These are phyloP conservation scores for Raddia distichophylla DNA, from an alignment of 176 grass and related monocot genomes.

Conservation along the genomic window DNA sequence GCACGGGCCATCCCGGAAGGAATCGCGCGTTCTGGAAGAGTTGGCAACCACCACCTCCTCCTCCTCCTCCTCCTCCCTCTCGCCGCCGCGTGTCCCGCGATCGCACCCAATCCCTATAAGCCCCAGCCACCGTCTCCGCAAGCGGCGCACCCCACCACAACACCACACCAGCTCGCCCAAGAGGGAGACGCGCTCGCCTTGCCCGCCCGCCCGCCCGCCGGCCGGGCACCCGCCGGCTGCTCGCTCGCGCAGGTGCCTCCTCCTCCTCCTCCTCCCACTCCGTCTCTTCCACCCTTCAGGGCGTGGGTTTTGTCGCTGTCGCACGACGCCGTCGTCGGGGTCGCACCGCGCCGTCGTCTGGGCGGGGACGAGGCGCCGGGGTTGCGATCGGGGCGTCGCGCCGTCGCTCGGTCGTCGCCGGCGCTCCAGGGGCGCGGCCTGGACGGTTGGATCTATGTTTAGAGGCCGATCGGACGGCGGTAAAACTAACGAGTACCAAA, in stretches of 20 bases:
- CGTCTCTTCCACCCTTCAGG: too few relatives aligned
- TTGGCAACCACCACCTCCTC: conserved; percentile 3
- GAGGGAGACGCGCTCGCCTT: neutral
- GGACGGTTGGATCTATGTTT: too few relatives aligned
- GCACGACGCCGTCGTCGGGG: too few relatives aligned
- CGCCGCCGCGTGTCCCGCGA: neutral
- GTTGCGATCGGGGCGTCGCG: too few relatives aligned
- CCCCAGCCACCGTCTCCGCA: neutral
- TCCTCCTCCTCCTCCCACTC: too few relatives aligned
- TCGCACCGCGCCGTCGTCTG: too few relatives aligned
- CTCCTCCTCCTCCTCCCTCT: neutral
- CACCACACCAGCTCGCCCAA: neutral
- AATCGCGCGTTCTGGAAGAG: conserved; percentile 35
- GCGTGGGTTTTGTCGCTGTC: too few relatives aligned
- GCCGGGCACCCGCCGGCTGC: conserved; percentile 15
- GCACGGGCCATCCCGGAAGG: neutral
- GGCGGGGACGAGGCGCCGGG: too few relatives aligned
- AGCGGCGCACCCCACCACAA: neutral
- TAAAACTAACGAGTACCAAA: too few relatives aligned
- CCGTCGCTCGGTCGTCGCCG: too few relatives aligned
- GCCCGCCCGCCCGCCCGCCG: conserved; percentile 19
- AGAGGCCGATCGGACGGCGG: too few relatives aligned
- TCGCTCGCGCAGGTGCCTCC: conserved; percentile 17
- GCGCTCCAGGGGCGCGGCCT: too few relatives aligned
- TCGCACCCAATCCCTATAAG: neutral